A percentile compares a stretch with the other conserved stretches of the same genome.
These are phyloP conservation scores for Hemileccinum rubropunctum DNA, from an alignment of 768 basidiomycete species.

Conservation along the genomic window DNA sequence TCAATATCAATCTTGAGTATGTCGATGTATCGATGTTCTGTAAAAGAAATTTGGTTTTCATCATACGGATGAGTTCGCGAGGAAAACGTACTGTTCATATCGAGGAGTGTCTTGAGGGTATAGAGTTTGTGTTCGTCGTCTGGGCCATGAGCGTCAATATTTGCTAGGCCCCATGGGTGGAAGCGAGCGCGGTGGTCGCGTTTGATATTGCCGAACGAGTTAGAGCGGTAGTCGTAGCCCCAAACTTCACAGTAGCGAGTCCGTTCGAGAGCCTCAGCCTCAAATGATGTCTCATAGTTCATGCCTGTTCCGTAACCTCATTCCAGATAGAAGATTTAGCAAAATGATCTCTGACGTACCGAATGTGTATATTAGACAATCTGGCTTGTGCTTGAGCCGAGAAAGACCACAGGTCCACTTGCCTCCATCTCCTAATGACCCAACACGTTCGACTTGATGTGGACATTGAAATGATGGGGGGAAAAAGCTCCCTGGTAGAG, in stretches of 20 bases:
- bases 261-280: slow-evolving; percentile 51
- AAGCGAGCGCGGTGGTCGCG: slow-evolving; percentile 41
- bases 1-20: slow-evolving; percentile 48
- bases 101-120: slow-evolving; percentile 45
- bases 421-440: slow-evolving; percentile 61
- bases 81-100: slow-evolving; percentile 37
- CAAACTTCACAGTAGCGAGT: slow-evolving; percentile 52
- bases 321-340: neutral
- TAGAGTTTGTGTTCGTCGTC: slow-evolving; percentile 37
- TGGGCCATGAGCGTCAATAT: slow-evolving; percentile 34
- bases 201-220: slow-evolving; percentile 34
- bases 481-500: slow-evolving; percentile 43
- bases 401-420: slow-evolving; percentile 70
- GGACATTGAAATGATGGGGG: slow-evolving; percentile 43
- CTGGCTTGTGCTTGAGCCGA: slow-evolving; percentile 47
- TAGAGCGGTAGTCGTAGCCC: slow-evolving; percentile 53
- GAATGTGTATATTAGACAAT: slow-evolving; percentile 62
- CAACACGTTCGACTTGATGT: slow-evolving; percentile 41
- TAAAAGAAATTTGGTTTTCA: neutral
- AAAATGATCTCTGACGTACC: slow-evolving; percentile 34
- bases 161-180: slow-evolving; percentile 39
- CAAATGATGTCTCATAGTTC: slow-evolving; percentile 64
- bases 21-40: slow-evolving; percentile 38
- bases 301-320: slow-evolving; percentile 33
- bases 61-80: neutral